A percentile compares a stretch with the other conserved stretches of the same genome.
These are phyloP conservation scores for Aspergillus sp. DNA, from an alignment of 2,329 filamentous ascomycete species.

Conservation along the genomic window DNA sequence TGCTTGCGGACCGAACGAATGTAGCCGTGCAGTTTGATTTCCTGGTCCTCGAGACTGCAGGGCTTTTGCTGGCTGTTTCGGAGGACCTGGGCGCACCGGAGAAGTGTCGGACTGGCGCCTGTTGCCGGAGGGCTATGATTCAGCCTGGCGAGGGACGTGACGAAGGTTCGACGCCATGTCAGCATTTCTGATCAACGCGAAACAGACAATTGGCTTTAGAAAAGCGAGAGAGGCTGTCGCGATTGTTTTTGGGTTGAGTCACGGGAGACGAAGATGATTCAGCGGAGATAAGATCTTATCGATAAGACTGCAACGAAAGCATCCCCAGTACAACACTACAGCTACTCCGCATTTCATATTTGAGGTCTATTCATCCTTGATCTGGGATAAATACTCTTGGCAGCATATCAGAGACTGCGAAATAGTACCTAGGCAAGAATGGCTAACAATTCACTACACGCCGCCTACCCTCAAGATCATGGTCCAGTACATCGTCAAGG, in stretches of 20 bases:
- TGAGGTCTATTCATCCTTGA: no score
- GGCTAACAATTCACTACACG: no score
- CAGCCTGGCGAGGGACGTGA: constrained; percentile 37
- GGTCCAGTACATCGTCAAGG: not conserved
- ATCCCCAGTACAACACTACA: no score
- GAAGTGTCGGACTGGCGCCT: constrained; percentile 19
- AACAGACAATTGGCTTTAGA: not conserved
- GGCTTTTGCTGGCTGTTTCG: constrained; percentile 28
- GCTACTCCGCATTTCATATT: no score
- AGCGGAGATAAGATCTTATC: not conserved
- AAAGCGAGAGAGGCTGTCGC: not conserved
- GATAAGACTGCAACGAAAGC: no score
- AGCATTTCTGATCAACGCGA: constrained; percentile 31
- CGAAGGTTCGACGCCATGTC: constrained; percentile 41
- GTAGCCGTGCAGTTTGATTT: constrained; percentile 70
- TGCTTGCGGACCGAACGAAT: constrained; percentile 83
- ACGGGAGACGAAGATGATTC: not conserved
- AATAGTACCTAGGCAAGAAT: no score
- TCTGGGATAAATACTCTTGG: no score
- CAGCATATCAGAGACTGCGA: no score
- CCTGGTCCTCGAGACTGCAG: constrained; percentile 35
- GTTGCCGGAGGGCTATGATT: constrained; percentile 21
- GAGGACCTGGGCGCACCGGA: constrained; percentile 42
- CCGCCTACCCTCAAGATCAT: no score
- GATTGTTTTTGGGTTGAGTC: not conserved